phyloP scores from a whole-genome alignment of 176 grass and related monocot species.

The Hsuehochloa calcarea region DNA sequence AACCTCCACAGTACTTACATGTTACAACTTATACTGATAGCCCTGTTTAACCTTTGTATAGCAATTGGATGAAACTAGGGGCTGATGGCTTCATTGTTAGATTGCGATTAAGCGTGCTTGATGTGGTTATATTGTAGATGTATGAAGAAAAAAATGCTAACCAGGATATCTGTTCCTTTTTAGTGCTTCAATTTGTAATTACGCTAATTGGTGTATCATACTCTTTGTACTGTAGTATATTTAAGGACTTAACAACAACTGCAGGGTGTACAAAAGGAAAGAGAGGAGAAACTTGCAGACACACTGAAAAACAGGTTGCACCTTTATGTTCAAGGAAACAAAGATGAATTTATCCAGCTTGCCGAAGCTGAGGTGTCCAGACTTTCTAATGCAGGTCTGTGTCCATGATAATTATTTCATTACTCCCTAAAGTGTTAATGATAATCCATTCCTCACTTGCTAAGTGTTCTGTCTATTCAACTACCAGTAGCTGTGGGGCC shows the following conservation, averaged over 20 bases:
- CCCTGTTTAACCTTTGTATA: neutral
- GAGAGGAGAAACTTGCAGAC: constrained; percentile 89
- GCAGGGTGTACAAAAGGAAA: constrained; percentile 87
- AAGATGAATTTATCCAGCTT: constrained; percentile 61
- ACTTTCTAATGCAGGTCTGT: constrained; percentile 80
- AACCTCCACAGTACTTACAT: neutral
- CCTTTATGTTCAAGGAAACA: constrained; percentile 85
- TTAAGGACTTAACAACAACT: constrained; percentile 28
- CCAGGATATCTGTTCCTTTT: neutral
- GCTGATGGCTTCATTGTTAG: neutral
- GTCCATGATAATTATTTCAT: neutral
- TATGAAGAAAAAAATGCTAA: neutral
- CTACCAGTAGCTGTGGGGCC: neutral
- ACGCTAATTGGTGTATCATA: neutral
- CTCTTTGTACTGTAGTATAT: neutral
- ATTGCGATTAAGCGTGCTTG: neutral
- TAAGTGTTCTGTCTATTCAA: neutral
- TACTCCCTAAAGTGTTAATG: neutral
- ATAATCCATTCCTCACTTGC: constrained; percentile 4
- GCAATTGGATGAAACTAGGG: neutral
- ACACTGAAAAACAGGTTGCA: constrained; percentile 65
- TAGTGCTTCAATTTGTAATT: neutral
- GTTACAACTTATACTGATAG: neutral
- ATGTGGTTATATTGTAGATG: neutral
- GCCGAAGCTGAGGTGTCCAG: constrained; percentile 73